phyloP scores from a whole-genome alignment of 2,329 filamentous ascomycete genomes.

The Penicillium freii region DNA sequence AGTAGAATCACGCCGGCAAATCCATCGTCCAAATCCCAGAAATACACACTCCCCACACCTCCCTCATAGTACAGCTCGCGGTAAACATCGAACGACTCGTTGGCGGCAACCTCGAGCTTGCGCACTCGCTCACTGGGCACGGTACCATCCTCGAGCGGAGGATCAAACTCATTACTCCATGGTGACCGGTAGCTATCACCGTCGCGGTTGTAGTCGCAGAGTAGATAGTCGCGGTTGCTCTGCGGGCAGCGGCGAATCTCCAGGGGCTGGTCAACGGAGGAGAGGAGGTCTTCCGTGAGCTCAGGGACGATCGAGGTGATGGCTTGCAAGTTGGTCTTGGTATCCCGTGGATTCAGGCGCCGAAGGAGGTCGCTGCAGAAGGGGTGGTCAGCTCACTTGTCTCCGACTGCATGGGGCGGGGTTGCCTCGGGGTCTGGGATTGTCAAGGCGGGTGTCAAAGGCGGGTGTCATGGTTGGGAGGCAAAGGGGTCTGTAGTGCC shows the following conservation, averaged over 20 bases:
- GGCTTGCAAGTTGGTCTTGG: constrained; percentile 78
- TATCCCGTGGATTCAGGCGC: constrained; percentile 92
- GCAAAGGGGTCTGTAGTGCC: not conserved
- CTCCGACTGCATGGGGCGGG: constrained; percentile 22
- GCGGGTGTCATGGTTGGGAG: not conserved
- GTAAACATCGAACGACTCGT: constrained; percentile 96
- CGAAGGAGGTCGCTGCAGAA: constrained; percentile 84
- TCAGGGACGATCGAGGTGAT: constrained; percentile 87
- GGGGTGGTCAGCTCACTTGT: constrained; percentile 28
- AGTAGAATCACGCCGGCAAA: constrained; percentile 94
- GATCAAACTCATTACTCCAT: constrained; percentile 99
- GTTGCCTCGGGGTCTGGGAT: constrained; percentile 17
- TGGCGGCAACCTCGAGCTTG: constrained; percentile 90
- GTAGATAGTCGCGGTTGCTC: constrained; percentile 89
- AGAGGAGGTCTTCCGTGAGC: constrained; percentile 94
- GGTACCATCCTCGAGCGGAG: constrained; percentile 80
- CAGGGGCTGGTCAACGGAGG: constrained; percentile 94
- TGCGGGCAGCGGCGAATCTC: constrained; percentile 81
- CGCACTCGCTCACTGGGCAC: constrained; percentile 86
- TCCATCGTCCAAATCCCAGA: constrained; percentile 97
- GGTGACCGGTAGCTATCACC: constrained; percentile 96
- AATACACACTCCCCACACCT: constrained; percentile 91
- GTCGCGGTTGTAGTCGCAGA: constrained; percentile 99
- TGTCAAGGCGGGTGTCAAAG: not conserved
- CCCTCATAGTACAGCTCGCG: constrained; percentile 91